Evolutionary conservation across 139 green algal genomes (phyloP).

Genomic region (Spirogloea muscicola): DNA sequence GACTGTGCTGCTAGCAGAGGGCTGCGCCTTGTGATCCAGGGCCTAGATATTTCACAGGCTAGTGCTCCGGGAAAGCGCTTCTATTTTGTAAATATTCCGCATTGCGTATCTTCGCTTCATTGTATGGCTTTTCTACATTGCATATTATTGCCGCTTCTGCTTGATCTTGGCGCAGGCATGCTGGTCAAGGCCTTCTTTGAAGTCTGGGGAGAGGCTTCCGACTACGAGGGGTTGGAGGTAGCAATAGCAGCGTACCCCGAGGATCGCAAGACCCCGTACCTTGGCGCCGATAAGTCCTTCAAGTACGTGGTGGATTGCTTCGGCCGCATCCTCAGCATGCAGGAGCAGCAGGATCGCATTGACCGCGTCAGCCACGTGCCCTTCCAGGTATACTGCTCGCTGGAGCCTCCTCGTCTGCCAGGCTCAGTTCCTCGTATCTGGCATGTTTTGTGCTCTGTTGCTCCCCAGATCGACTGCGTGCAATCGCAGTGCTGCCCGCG

Average conservation of each 20-base stretch:
- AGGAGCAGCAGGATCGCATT: constrained; percentile 43
- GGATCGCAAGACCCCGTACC: constrained; percentile 15
- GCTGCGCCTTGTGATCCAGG: too few relatives aligned
- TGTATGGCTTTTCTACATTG: neutral
- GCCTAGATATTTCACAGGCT: too few relatives aligned
- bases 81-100: too few relatives aligned
- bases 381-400: too few relatives aligned
- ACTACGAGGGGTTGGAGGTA: constrained; percentile 13
- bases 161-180: constrained; percentile 3
- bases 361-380: constrained; percentile 21
- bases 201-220: constrained; percentile 28
- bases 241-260: neutral
- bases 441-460: too few relatives aligned
- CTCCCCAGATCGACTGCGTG: too few relatives aligned
- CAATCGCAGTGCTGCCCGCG: too few relatives aligned
- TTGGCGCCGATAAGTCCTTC: constrained; percentile 19
- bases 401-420: too few relatives aligned
- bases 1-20: too few relatives aligned
- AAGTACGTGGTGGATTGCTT: constrained; percentile 53
- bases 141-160: constrained; percentile 7
- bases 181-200: constrained; percentile 41
- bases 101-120: too few relatives aligned
- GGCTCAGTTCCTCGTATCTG: too few relatives aligned
- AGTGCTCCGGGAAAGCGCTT: too few relatives aligned
- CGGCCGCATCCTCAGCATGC: constrained; percentile 29